A percentile compares a stretch with the other conserved stretches of the same genome.
phyloP scores from a whole-genome alignment of 2,329 filamentous ascomycete species.

The Xylaria multiplex region DNA sequence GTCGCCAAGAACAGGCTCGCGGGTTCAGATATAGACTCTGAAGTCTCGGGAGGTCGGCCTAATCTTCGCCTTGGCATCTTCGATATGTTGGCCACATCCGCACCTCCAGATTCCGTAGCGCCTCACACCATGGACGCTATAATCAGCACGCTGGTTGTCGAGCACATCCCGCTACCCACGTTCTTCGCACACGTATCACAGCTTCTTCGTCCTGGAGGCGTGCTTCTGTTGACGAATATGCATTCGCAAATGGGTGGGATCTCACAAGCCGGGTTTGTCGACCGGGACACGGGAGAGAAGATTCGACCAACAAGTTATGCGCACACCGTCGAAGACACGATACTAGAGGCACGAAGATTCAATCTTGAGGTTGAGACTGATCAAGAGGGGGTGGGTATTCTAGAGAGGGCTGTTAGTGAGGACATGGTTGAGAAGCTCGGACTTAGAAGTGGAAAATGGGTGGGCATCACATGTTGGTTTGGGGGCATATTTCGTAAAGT shows the following conservation, averaged over 20 bases:
- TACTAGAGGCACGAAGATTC: slow-evolving; percentile 58
- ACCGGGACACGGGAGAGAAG: slow-evolving; percentile 62
- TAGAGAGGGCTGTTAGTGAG: slow-evolving; percentile 59
- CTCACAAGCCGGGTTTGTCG: slow-evolving; percentile 71
- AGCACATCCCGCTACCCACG: slow-evolving; percentile 65
- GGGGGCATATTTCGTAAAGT: slow-evolving; percentile 57
- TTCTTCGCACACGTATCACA: slow-evolving; percentile 60
- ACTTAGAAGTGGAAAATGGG: slow-evolving; percentile 70
- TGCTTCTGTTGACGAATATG: slow-evolving; percentile 74
- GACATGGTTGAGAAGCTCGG: slow-evolving; percentile 69
- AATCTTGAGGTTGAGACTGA: slow-evolving; percentile 56
- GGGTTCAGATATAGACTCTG: neutral
- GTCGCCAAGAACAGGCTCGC: slow-evolving; percentile 57
- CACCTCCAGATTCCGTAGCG: slow-evolving; percentile 39
- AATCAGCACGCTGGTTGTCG: slow-evolving; percentile 71
- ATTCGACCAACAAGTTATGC: slow-evolving; percentile 68
- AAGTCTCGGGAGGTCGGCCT: neutral
- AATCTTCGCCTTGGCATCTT: slow-evolving; percentile 49
- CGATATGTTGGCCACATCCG: slow-evolving; percentile 50
- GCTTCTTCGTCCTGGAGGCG: slow-evolving; percentile 59
- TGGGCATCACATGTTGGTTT: slow-evolving; percentile 66
- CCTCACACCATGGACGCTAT: slow-evolving; percentile 55
- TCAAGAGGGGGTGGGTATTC: slow-evolving; percentile 43
- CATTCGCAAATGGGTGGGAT: slow-evolving; percentile 70
- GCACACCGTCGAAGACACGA: slow-evolving; percentile 62